phyloP scores from a whole-genome alignment of 345 rosid genomes.

The Microcos paniculata region DNA sequence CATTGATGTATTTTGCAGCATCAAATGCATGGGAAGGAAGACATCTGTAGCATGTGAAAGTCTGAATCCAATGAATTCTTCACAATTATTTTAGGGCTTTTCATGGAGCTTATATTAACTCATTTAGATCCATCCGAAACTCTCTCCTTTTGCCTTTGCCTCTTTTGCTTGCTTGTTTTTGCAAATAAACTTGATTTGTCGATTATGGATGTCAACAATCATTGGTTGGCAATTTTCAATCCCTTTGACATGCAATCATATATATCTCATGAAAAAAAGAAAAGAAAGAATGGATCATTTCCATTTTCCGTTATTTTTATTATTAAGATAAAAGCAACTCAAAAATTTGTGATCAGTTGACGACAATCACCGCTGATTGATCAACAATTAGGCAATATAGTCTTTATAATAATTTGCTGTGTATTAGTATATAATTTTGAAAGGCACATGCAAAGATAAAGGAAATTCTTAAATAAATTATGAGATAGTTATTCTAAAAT shows the following conservation, averaged over 20 bases:
- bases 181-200: not conserved
- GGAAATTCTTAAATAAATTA: too few species aligned
- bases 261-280: not conserved
- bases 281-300: not conserved
- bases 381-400: not conserved
- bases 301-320: not conserved
- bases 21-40: slow-evolving; percentile 14
- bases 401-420: not conserved
- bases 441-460: not conserved
- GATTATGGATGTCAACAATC: not conserved
- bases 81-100: not conserved
- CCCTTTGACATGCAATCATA: not conserved
- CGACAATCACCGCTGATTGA: not conserved
- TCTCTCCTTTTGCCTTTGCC: not conserved
- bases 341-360: not conserved
- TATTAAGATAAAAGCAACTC: not conserved
- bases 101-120: too few species aligned
- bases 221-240: not conserved
- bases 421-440: not conserved
- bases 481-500: too few species aligned
- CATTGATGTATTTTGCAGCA: slow-evolving; percentile 13
- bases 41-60: not conserved
- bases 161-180: not conserved
- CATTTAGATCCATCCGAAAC: not conserved
- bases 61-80: not conserved